Evolutionary conservation across 805 yeast species (phyloP).

Genomic region (Sugiyamaella qingdaonensis): DNA sequence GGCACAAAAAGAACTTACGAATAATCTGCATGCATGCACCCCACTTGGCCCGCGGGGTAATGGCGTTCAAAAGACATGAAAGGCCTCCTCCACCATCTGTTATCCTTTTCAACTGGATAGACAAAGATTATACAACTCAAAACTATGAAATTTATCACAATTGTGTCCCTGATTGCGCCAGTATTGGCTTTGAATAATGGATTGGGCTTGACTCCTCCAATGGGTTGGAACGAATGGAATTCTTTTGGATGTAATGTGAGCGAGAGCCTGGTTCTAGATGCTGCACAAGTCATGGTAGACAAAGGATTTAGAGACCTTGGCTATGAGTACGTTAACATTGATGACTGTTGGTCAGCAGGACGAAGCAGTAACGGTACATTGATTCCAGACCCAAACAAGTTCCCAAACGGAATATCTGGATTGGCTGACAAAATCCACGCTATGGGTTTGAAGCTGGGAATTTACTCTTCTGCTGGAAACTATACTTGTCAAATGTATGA

Average conservation of each 20-base stretch:
- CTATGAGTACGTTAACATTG: slow-evolving; percentile 31
- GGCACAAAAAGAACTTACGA: no score
- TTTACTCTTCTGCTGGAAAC: slow-evolving; percentile 34
- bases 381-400: slow-evolving; percentile 24
- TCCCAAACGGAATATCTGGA: slow-evolving; percentile 30
- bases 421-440: slow-evolving; percentile 28
- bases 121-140: no score
- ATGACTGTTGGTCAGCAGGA: slow-evolving; percentile 31
- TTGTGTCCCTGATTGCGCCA: background rate
- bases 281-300: slow-evolving; percentile 25
- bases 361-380: slow-evolving; percentile 22
- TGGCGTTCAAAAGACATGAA: no score
- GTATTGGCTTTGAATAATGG: slow-evolving; percentile 12
- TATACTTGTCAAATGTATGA: slow-evolving; percentile 33
- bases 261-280: slow-evolving; percentile 23
- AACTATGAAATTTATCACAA: no score
- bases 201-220: slow-evolving; percentile 22
- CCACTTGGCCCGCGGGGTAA: no score
- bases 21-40: no score
- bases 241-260: slow-evolving; percentile 29
- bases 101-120: no score
- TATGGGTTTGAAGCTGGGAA: slow-evolving; percentile 29
- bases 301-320: slow-evolving; percentile 29
- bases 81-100: no score
- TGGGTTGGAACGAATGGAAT: slow-evolving; percentile 35